Evolutionary conservation across 2,329 filamentous ascomycete genomes (phyloP), one percentile per base, ranked within the genome.

Genomic region (Colletotrichum truncatum): DNA sequence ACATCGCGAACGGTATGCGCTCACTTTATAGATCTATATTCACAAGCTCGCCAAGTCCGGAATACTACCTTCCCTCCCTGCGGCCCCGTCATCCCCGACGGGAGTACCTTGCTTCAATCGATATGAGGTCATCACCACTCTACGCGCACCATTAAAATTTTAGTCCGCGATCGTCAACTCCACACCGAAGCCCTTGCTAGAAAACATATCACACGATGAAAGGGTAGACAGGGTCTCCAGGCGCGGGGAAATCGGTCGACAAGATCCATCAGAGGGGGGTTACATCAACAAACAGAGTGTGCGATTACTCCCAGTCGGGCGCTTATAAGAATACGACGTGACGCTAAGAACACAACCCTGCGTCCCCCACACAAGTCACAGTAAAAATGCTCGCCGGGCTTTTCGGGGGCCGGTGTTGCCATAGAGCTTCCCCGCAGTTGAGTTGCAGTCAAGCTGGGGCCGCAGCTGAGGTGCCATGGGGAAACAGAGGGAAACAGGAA

Each of bases 111-210:
- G n/a, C 10, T 6, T 25, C 16, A 28, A 28, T 43, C 10, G 18
- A 60, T 32, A 57, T 56, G 63, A 62, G 57, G 63, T 66, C 63
- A 66, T 66, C 63, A 25, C 57, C 14, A 34, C 26, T 36, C 36
- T 66, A 62, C 36, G 63, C 63, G 63, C 63, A 56, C 63, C 63
- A 66, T 66, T 66, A 28, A 63, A 38, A 49, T 38, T 18, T 36
- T 34, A 23, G 62, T 51, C 49, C 57, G 49, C 16, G 9, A 30
- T 3, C 11, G 18, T 18, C 16, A 30, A 34, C 23, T 43, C 21
- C 54, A 49, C 49, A 34, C 49, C 25, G 21, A 41, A 45, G 21
- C 38, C 45, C 46, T 36, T 55, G 18, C 18, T 14, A 21, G 54
- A 28, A 14, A 4, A 10, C 12, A 16, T 32, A 10, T 32, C 32